These are phyloP conservation scores for Simplicillium sp. DNA, from an alignment of 2,329 filamentous ascomycete species.

Conservation along the genomic window DNA sequence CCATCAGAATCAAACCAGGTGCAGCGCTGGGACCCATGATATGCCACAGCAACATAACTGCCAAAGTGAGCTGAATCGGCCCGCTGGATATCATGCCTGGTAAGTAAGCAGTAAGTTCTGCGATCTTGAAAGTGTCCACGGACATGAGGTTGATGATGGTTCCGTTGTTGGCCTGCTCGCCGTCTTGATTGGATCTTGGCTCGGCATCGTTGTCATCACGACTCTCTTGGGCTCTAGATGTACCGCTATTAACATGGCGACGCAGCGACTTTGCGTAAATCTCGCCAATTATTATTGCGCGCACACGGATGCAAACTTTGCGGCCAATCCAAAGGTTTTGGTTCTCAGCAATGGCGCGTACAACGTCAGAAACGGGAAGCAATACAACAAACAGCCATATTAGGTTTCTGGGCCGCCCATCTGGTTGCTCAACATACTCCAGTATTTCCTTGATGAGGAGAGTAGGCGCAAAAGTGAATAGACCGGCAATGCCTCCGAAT, in stretches of 20 bases:
- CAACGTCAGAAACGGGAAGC: constrained; percentile 70
- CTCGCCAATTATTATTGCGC: constrained; percentile 92
- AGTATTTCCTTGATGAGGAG: constrained; percentile 84
- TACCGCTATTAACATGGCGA: constrained; percentile 73
- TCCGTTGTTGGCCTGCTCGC: constrained; percentile 90
- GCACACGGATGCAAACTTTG: constrained; percentile 85
- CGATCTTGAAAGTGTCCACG: constrained; percentile 97
- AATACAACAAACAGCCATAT: constrained; percentile 94
- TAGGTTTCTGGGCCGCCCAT: constrained; percentile 68
- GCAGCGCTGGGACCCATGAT: constrained; percentile 91
- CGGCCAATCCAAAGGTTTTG: constrained; percentile 89
- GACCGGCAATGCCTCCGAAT: constrained; percentile 72
- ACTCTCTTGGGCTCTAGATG: constrained; percentile 61
- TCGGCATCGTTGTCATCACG: constrained; percentile 57
- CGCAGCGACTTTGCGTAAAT: constrained; percentile 94
- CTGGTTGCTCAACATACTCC: constrained; percentile 80
- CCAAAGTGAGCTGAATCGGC: constrained; percentile 77
- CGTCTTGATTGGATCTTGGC: constrained; percentile 48
- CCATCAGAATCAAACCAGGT: constrained; percentile 86
- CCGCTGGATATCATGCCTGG: constrained; percentile 93
- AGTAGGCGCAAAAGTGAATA: constrained; percentile 87
- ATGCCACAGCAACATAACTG: constrained; percentile 72
- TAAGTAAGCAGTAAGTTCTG: constrained; percentile 86
- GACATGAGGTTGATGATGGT: constrained; percentile 99
- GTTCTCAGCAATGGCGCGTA: constrained; percentile 75